These are phyloP conservation scores for Quercus mongolica DNA, from an alignment of 306 rosid genomes.

Conservation along the genomic window DNA sequence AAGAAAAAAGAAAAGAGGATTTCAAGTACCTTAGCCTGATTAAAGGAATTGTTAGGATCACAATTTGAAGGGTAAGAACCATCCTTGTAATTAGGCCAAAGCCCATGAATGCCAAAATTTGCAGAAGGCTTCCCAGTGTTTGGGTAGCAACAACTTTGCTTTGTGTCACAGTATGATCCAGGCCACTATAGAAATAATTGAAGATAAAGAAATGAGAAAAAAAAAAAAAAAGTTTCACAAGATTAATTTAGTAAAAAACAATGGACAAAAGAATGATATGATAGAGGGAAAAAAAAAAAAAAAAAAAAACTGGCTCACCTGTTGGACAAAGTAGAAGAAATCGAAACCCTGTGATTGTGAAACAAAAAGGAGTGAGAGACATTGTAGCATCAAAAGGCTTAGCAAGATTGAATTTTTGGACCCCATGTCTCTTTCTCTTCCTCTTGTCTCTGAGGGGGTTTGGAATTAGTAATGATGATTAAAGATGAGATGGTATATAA, in stretches of 20 bases:
- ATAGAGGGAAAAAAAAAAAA: no score
- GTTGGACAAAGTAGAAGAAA: constrained; percentile 87
- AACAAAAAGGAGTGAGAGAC: constrained; percentile 39
- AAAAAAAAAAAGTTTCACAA: not conserved
- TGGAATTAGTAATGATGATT: not conserved
- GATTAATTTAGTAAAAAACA: not conserved
- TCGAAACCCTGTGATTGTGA: constrained; percentile 43
- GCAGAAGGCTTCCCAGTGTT: constrained; percentile 63
- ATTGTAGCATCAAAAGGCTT: constrained; percentile 42
- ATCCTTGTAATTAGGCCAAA: constrained; percentile 74
- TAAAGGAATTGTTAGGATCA: constrained; percentile 24
- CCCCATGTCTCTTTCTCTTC: constrained; percentile 29
- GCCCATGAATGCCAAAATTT: constrained; percentile 78
- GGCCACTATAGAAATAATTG: constrained; percentile 67
- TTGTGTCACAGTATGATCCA: constrained; percentile 55
- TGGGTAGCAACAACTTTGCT: constrained; percentile 50
- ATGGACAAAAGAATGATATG: not conserved
- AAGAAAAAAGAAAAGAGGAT: no score
- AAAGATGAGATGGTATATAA: not conserved
- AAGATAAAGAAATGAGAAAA: not conserved
- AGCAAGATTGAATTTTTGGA: constrained; percentile 16
- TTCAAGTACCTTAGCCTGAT: no score
- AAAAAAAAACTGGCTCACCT: constrained; percentile 26
- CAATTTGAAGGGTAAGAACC: constrained; percentile 76
- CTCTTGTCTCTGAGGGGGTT: not conserved